Percentiles rank a stretch among this genome's conserved stretches.
Conservation (phyloP, 78 protist species). For the Dictyostelium citrinum region DNA sequence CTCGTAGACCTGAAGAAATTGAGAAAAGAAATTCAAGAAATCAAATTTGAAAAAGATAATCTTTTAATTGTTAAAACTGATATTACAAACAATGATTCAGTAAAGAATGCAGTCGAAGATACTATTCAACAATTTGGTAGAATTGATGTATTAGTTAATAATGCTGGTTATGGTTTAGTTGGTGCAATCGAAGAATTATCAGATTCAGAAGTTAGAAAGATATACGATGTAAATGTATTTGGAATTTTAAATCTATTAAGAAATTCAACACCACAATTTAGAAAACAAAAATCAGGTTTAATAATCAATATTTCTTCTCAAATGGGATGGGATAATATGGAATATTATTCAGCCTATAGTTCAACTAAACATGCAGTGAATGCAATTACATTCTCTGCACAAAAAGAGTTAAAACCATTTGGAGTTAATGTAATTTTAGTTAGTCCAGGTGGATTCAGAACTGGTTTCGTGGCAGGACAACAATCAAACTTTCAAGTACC, state of each 20-base stretch:
- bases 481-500: not conserved
- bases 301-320: constrained; percentile 10
- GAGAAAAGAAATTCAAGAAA: not conserved
- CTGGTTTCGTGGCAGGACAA: not conserved
- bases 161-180: constrained; percentile 59
- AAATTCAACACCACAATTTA: not conserved
- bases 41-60: not conserved
- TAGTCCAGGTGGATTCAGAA: not conserved
- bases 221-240: no score
- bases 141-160: constrained; percentile 90
- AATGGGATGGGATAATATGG: not conserved
- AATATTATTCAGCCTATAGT: not conserved
- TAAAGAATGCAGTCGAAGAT: constrained; percentile 77
- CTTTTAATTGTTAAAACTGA: constrained; percentile 28
- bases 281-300: constrained; percentile 15
- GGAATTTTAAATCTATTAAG: not conserved
- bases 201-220: not conserved
- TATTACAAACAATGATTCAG: constrained; percentile 77
- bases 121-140: constrained; percentile 86
- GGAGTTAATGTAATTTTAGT: not conserved
- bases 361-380: not conserved
- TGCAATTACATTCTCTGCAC: not conserved
- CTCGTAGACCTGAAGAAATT: not conserved
- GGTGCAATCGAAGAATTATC: no score
- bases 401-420: not conserved